Evolutionary conservation across 345 rosid species (phyloP).

Genomic region (Litchi chinensis): DNA sequence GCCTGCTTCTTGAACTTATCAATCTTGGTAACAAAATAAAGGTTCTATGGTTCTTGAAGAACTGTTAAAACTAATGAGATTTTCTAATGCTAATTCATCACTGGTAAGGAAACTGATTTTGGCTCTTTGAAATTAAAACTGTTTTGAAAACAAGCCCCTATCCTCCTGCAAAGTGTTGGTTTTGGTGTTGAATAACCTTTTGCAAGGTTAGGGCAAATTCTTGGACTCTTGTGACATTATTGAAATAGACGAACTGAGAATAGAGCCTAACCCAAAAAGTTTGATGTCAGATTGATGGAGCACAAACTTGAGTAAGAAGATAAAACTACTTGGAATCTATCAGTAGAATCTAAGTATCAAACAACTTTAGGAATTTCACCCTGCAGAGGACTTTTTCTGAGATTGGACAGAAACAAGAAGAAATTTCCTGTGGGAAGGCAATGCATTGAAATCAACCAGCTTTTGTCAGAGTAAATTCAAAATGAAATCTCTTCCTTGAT

Average conservation of each 20-base stretch:
- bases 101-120: no score
- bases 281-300: background rate
- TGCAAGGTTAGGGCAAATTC: background rate
- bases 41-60: no score
- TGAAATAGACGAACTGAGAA: background rate
- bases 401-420: background rate
- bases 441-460: background rate
- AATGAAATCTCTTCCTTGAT: background rate
- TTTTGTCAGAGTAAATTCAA: background rate
- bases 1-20: no score
- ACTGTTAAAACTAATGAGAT: no score
- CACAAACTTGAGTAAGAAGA: background rate
- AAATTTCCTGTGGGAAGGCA: background rate
- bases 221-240: background rate
- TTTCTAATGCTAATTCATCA: no score
- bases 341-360: slow-evolving; percentile 42
- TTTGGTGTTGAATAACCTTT: no score
- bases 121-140: no score
- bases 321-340: no score
- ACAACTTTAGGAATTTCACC: no score
- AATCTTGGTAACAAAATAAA: no score
- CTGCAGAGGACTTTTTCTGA: background rate
- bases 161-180: no score
- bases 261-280: background rate
- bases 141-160: no score